A percentile compares a stretch with the other conserved stretches of the same genome.
These are phyloP conservation scores for Zymoseptoria crescenta DNA, from an alignment of 2,329 filamentous ascomycete species.

Conservation along the genomic window DNA sequence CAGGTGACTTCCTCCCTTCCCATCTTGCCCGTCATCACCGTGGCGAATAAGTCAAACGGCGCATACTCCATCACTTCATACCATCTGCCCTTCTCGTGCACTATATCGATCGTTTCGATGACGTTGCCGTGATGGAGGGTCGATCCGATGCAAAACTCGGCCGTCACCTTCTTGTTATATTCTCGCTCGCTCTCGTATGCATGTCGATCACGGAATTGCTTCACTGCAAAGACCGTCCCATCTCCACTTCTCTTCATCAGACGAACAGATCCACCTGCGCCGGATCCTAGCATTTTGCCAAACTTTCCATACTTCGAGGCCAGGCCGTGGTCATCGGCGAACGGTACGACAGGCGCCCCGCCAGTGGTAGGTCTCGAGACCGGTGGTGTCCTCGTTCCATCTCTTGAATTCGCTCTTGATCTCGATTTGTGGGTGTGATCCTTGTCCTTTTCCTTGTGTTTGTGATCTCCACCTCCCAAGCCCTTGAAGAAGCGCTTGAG, in stretches of 20 bases:
- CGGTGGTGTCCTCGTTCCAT: conserved; percentile 22
- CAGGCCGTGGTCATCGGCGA: conserved; percentile 87
- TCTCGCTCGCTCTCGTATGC: conserved; percentile 90
- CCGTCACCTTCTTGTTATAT: conserved; percentile 96
- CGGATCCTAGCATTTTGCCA: conserved; percentile 85
- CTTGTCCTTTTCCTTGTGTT: conserved; percentile 52
- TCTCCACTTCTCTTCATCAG: conserved; percentile 91
- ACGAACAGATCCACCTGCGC: conserved; percentile 87
- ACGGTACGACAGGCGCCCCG: conserved; percentile 55
- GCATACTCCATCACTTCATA: conserved; percentile 99
- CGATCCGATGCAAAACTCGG: conserved; percentile 96
- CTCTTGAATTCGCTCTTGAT: conserved; percentile 16
- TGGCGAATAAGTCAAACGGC: conserved; percentile 90
- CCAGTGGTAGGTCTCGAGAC: conserved; percentile 20
- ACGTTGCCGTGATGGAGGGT: conserved; percentile 96
- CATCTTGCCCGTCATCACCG: conserved; percentile 99
- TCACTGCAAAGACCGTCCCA: conserved; percentile 89
- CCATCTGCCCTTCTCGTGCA: conserved; percentile 90
- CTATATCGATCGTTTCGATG: conserved; percentile 93
- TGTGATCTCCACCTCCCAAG: conserved; percentile 50
- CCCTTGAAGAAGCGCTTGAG: conserved; percentile 89
- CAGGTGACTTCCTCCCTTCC: conserved; percentile 81
- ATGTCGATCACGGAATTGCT: conserved; percentile 89
- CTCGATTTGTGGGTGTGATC: conserved; percentile 39
- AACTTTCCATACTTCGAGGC: conserved; percentile 92